These are phyloP conservation scores for Wickerhamiella parazyma DNA, from an alignment of 805 yeast genomes.

Conservation along the genomic window DNA sequence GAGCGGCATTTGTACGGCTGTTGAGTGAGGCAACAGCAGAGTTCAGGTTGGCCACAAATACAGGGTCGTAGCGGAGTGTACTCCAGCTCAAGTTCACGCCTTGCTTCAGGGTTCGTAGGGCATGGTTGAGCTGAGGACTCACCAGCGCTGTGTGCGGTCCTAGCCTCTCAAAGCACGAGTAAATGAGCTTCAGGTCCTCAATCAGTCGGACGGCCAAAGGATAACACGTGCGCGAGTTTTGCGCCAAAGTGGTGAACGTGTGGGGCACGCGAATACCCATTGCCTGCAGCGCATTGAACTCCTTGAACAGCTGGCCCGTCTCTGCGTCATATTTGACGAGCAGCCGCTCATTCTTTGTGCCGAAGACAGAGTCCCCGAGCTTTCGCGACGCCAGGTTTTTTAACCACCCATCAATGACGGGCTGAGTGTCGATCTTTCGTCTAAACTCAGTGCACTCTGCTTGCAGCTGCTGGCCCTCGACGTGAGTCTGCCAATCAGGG, in stretches of 20 bases:
- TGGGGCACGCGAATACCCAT: conserved; percentile 48
- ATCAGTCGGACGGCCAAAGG: conserved; percentile 43
- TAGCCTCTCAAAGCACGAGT: conserved; percentile 3
- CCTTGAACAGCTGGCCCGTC: conserved; percentile 34
- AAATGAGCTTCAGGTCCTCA: conserved; percentile 32
- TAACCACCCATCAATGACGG: conserved; percentile 39
- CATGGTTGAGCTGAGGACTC: conserved; percentile 23
- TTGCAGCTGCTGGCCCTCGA: conserved; percentile 54
- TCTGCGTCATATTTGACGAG: conserved; percentile 40
- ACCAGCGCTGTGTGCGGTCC: conserved; percentile 23
- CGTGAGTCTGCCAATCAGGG: conserved; percentile 43
- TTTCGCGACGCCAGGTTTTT: conserved; percentile 18
- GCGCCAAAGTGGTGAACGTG: conserved; percentile 33
- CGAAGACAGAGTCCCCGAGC: conserved; percentile 30
- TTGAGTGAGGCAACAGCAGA: conserved; percentile 26
- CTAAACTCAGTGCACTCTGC: conserved; percentile 35
- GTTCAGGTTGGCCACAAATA: conserved; percentile 15
- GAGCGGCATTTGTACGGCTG: conserved; percentile 12
- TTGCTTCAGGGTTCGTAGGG: conserved; percentile 26
- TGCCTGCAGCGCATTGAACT: conserved; percentile 37
- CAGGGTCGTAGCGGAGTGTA: conserved; percentile 3
- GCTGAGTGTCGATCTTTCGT: conserved; percentile 34
- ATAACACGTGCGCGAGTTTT: conserved; percentile 37
- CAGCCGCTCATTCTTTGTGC: conserved; percentile 26
- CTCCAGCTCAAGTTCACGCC: conserved; percentile 41